A percentile compares a stretch with the other conserved stretches of the same genome.
phyloP scores from a whole-genome alignment of 768 basidiomycete genomes.

The Cystofilobasidium bisporidii region DNA sequence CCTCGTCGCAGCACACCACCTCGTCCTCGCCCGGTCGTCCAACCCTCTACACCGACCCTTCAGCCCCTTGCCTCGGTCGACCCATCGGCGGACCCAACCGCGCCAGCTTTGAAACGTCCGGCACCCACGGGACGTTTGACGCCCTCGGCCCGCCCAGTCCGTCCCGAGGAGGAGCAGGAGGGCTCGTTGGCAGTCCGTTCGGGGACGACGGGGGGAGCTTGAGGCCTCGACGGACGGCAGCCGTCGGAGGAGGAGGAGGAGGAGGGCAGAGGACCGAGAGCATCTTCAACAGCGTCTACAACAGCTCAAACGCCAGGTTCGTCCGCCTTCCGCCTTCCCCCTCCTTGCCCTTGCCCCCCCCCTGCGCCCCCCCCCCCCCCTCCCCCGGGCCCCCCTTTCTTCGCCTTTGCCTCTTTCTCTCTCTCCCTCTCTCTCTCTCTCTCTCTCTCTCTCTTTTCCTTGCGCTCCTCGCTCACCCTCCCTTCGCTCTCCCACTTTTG shows the following conservation, averaged over 20 bases:
- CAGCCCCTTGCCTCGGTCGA: not conserved
- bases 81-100: not conserved
- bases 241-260: not conserved
- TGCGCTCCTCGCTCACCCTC: not conserved
- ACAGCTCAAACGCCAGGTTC: not conserved
- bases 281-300: constrained; percentile 10
- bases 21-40: not conserved
- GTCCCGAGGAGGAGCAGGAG: not conserved
- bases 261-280: not conserved
- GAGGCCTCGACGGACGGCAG: not conserved
- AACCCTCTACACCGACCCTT: not conserved
- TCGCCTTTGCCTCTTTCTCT: too few species aligned
- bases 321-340: not conserved
- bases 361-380: too few species aligned
- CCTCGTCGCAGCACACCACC: too few species aligned
- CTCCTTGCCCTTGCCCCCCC: not conserved
- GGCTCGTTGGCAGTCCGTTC: not conserved
- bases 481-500: not conserved
- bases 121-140: not conserved
- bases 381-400: not conserved
- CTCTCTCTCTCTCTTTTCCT: not conserved
- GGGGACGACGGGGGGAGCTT: not conserved
- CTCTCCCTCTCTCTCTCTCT: too few species aligned
- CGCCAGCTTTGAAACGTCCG: not conserved
- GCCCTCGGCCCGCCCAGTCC: too few species aligned